Evolutionary conservation across 257 asterid genomes (phyloP).

Genomic region (Forsythia suspensa): DNA sequence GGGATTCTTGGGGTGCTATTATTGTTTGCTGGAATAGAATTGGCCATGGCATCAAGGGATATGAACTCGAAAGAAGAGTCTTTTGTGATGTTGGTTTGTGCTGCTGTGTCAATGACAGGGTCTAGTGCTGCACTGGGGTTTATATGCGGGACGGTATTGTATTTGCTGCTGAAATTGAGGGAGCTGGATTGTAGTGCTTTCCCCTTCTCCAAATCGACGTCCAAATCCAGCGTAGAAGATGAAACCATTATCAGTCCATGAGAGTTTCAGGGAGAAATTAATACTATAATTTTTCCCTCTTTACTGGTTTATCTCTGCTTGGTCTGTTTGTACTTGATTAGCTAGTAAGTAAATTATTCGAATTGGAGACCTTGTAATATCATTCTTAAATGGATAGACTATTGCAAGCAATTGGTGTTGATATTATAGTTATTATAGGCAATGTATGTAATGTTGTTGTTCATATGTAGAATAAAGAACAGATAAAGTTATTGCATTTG

Average conservation of each 20-base stretch:
- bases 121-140: conserved; percentile 93
- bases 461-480: not conserved
- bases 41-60: conserved; percentile 94
- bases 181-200: conserved; percentile 48
- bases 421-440: not conserved
- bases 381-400: not conserved
- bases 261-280: not conserved
- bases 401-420: not conserved
- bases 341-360: not conserved
- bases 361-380: not conserved
- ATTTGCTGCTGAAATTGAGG: conserved; percentile 62
- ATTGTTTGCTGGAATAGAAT: conserved; percentile 84
- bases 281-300: no score
- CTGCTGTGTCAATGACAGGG: conserved; percentile 86
- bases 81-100: conserved; percentile 90
- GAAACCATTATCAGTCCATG: conserved; percentile 33
- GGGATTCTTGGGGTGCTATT: conserved; percentile 86
- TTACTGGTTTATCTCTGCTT: not conserved
- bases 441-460: not conserved
- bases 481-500: not conserved
- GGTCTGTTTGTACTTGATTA: not conserved
- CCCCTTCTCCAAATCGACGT: conserved; percentile 5
- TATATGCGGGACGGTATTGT: conserved; percentile 67
- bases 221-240: conserved; percentile 33
- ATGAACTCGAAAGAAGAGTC: conserved; percentile 90